Percentiles rank a stretch among this genome's conserved stretches.
Evolutionary conservation across 371 early-diverging fungal species (phyloP).

Genomic region (Catenaria anguillulae): DNA sequence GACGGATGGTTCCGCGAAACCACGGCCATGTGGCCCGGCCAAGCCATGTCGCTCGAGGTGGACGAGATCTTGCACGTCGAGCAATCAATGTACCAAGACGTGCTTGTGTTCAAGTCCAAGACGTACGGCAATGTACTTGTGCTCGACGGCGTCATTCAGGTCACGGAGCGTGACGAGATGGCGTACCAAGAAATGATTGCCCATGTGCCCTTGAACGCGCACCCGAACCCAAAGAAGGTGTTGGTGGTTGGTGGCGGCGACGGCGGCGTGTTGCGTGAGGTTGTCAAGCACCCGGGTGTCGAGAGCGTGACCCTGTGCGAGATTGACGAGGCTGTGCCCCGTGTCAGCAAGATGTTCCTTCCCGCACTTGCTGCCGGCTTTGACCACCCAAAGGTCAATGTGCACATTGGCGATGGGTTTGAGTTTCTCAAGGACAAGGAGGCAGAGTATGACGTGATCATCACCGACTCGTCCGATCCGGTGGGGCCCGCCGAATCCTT

Average conservation of each 20-base stretch:
- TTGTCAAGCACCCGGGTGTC: constrained; percentile 85
- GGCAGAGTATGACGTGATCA: constrained; percentile 85
- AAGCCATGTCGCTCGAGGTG: constrained; percentile 89
- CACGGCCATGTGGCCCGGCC: constrained; percentile 89
- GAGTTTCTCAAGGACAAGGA: constrained; percentile 72
- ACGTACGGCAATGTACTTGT: constrained; percentile 91
- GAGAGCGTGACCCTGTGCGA: constrained; percentile 84
- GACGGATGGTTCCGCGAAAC: constrained; percentile 95
- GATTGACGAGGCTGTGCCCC: constrained; percentile 89
- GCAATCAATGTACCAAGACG: constrained; percentile 86
- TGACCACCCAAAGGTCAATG: constrained; percentile 79
- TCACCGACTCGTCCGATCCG: constrained; percentile 96
- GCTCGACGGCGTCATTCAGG: constrained; percentile 92
- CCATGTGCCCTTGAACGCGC: constrained; percentile 83
- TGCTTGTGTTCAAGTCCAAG: constrained; percentile 84
- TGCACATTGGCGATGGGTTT: constrained; percentile 90
- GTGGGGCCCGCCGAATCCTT: constrained; percentile 92
- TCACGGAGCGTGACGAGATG: constrained; percentile 95
- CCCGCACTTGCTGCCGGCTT: constrained; percentile 89
- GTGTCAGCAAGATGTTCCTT: constrained; percentile 77
- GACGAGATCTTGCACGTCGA: constrained; percentile 83
- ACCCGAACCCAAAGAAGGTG: constrained; percentile 88
- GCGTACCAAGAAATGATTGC: constrained; percentile 98
- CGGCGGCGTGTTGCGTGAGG: constrained; percentile 93
- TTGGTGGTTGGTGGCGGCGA: constrained; percentile 97